Evolutionary conservation across 2,329 filamentous ascomycete genomes (phyloP).

Genomic region (Lachnellula hyalina): DNA sequence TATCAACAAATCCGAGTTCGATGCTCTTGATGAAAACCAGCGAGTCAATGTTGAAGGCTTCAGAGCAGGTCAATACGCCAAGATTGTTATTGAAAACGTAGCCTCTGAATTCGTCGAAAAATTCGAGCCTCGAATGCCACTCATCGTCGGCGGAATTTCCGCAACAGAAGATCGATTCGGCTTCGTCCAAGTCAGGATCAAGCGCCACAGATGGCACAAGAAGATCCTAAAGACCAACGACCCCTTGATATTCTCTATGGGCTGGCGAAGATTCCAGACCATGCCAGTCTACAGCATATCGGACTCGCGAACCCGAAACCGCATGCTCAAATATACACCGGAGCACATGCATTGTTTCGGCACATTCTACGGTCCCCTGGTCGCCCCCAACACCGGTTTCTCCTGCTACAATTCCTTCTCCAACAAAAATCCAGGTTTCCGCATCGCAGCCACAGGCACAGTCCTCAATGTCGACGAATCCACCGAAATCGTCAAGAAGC

Average conservation of each 20-base stretch:
- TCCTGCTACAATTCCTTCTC: constrained; percentile 88
- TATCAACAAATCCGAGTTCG: constrained; percentile 94
- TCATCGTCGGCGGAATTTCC: constrained; percentile 87
- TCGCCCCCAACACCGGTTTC: constrained; percentile 94
- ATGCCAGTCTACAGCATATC: constrained; percentile 92
- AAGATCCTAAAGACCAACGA: constrained; percentile 98
- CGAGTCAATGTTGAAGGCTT: constrained; percentile 82
- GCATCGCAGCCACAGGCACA: constrained; percentile 89
- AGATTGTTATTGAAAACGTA: constrained; percentile 82
- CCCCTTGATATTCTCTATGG: constrained; percentile 91
- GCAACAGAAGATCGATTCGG: constrained; percentile 94
- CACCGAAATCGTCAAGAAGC: constrained; percentile 97
- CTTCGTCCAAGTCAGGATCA: constrained; percentile 92
- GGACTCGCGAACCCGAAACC: constrained; percentile 86
- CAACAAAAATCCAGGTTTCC: constrained; percentile 79
- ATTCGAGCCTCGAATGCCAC: constrained; percentile 76
- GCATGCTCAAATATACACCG: constrained; percentile 98
- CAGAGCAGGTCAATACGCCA: constrained; percentile 87
- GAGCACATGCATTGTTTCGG: constrained; percentile 99
- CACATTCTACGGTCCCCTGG: constrained; percentile 90
- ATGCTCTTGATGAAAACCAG: constrained; percentile 77
- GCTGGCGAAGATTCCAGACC: constrained; percentile 92
- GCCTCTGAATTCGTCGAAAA: constrained; percentile 82
- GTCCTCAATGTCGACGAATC: constrained; percentile 92
- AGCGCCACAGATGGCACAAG: constrained; percentile 98